Base-by-base conservation (phyloP, 495 filamentous ascomycete species). In the Podospora pseudocomata region DNA sequence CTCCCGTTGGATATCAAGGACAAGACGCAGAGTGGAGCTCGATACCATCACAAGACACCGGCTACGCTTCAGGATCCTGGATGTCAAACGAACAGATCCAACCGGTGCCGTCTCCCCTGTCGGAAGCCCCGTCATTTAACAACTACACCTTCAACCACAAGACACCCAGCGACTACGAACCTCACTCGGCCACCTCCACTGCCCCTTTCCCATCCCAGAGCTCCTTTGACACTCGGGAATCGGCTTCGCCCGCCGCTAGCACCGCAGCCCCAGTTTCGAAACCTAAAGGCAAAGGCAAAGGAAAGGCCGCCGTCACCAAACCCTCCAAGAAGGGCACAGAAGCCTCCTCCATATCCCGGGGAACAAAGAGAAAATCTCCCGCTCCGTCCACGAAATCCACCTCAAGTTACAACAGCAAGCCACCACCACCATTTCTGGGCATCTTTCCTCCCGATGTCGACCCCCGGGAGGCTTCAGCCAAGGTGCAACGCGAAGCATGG, bases 401-500 rank as follows among this genome's bases (percentile, higher is more conserved):
- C 0, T 63, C 32, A 4, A 62, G 62, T 0, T 39, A 62, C 0
- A 64, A 65, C 0, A 49, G 39, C 39, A 49, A 49, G 9, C 39
- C 39, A 5, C 39, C 13, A 49, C 39, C 39, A 6, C 39, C 39
- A 2, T 49, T 49, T 11, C 60, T 66, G 61, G 69, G 69, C 20
- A 66, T 65, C 18, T 60, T 65, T 0, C 69, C 68, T 1, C 63
- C 67, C 28, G 58, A 68, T 53, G 66, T 72, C 30, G 71, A 72
- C 39, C 68, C 72, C 7, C 64, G 69, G 19, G 64, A 64, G 4
- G 71, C 73, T 11, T 67, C 72, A 18, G 72, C 74, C 54, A 69
- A 72, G 30, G 71, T 76, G 67, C 53, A 65, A 11, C 60, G 71
- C n/a, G 71, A 76, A 56, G 74, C 74, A 1, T 75, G 74, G 72